Evolutionary conservation across 1,284 basidiomycete genomes (phyloP), one percentile per base, ranked within the genome.

Genomic region (Irpex sp.): DNA sequence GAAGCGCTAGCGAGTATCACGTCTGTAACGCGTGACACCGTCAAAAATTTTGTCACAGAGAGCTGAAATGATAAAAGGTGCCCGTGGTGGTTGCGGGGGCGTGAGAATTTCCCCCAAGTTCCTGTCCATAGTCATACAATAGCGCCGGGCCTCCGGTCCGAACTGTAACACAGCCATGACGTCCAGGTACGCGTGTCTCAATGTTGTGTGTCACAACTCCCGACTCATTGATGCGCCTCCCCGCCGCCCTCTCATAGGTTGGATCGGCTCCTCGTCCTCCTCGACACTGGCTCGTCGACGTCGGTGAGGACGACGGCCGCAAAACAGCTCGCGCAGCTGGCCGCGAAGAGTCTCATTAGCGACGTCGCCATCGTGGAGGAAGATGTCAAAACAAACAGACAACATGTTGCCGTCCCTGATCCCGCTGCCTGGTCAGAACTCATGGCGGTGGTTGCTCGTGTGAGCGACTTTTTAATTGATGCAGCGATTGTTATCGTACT

Each of bases 271-370:
- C 89, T 97, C 71, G 85, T 93, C 73, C 81, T 97, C 58, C 86
- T 97, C 72, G 95, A 96, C 76, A 93, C 93, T 54, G 96, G 95
- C 57, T 95, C 94, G 36, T 93, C 93, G 2, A 79, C 85, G 58
- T 91, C 92, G 57, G 91, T 97, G 64, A 86, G 94, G 72, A 87
- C 88, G 66, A 96, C 95, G 15, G 95, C 96, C 3, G 95, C 95
- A 7, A 94, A 93, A 72, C 96, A 97, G 76, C 84, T 97, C 52
- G 96, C 94, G 1, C 92, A 96, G 71, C 84, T 97, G 63, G 94
- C 95, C 2, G 90, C 85, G 19, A 89, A 92, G 75, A 88, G 87
- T 70, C 86, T 95, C 67, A 86, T 88, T 70, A 85, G 84, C 68
- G 93, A 96, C 79, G 92, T 93, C 60, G 83, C 89, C 37, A 82